Conservation (phyloP, 2,329 filamentous ascomycete genomes). For the Leptographium flavum region DNA sequence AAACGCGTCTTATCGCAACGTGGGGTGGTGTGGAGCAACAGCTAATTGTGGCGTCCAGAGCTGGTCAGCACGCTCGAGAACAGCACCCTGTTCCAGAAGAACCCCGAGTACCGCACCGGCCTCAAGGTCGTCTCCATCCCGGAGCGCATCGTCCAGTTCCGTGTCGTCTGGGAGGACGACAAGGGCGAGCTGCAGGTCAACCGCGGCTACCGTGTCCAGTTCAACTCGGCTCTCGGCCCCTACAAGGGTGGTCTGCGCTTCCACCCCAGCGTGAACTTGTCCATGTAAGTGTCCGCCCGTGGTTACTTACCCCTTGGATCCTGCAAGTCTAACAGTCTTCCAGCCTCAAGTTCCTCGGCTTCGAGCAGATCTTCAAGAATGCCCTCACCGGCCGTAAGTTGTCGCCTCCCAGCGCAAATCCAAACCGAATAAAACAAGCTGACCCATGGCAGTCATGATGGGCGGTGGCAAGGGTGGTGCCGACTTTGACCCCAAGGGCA, state of each 20-base stretch:
- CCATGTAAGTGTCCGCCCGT: conserved; percentile 32
- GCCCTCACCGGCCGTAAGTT: conserved; percentile 79
- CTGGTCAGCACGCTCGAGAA: conserved; percentile 88
- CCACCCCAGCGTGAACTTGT: conserved; percentile 75
- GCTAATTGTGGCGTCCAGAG: conserved; percentile 34
- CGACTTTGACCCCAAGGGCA: conserved; percentile 98
- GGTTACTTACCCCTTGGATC: too few relatives aligned
- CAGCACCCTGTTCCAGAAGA: conserved; percentile 81
- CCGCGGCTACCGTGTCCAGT: conserved; percentile 91
- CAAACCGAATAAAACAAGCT: background rate
- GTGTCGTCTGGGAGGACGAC: conserved; percentile 94
- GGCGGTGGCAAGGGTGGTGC: conserved; percentile 95
- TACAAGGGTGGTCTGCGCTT: conserved; percentile 97
- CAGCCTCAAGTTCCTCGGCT: conserved; percentile 87
- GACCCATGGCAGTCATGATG: conserved; percentile 60
- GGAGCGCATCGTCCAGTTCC: conserved; percentile 94
- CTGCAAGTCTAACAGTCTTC: conserved; percentile 1
- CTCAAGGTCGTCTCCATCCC: conserved; percentile 79
- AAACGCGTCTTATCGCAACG: background rate
- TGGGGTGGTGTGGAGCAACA: background rate
- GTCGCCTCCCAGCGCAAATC: too few relatives aligned
- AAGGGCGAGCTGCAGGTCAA: conserved; percentile 80
- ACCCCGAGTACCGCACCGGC: conserved; percentile 88
- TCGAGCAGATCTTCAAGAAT: conserved; percentile 99
- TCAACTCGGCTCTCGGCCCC: conserved; percentile 92